Conservation (phyloP, 140 eudicot genomes). For the Anethum foeniculum region DNA sequence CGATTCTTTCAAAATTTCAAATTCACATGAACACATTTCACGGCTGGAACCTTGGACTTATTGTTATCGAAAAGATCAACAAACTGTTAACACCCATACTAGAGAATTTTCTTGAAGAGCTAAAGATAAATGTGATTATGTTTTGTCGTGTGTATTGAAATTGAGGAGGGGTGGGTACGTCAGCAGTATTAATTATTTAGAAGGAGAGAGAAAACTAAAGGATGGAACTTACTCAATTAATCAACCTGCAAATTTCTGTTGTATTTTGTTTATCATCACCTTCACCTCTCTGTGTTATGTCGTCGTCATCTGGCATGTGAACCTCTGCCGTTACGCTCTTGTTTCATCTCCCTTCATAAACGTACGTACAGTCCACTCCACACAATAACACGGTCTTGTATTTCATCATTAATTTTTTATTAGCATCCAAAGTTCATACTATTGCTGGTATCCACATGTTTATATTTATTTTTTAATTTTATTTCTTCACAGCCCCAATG, state of each 20-base stretch:
- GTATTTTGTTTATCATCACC: slow-evolving; percentile 2
- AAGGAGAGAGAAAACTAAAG: neutral
- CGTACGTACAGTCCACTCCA: slow-evolving; percentile 2
- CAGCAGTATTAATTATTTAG: neutral
- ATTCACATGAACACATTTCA: no score
- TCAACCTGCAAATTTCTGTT: slow-evolving; percentile 6
- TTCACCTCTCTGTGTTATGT: neutral
- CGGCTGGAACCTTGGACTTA: neutral
- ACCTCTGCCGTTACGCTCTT: slow-evolving; percentile 5
- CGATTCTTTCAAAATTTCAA: no score
- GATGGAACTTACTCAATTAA: neutral
- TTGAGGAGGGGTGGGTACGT: neutral
- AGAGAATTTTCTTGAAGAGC: slow-evolving; percentile 2
- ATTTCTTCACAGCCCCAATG: no score
- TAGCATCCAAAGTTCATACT: neutral
- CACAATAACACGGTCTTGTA: neutral
- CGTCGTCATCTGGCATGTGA: slow-evolving; percentile 10
- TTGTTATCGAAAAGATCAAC: neutral
- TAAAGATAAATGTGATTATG: neutral
- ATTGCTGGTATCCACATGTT: no score
- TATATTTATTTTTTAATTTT: no score
- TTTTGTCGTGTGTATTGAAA: neutral
- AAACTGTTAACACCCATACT: neutral
- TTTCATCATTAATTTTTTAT: neutral
- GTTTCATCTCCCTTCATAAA: neutral